phyloP scores from a whole-genome alignment of 2,329 filamentous ascomycete genomes.

The Penicillium sp. region DNA sequence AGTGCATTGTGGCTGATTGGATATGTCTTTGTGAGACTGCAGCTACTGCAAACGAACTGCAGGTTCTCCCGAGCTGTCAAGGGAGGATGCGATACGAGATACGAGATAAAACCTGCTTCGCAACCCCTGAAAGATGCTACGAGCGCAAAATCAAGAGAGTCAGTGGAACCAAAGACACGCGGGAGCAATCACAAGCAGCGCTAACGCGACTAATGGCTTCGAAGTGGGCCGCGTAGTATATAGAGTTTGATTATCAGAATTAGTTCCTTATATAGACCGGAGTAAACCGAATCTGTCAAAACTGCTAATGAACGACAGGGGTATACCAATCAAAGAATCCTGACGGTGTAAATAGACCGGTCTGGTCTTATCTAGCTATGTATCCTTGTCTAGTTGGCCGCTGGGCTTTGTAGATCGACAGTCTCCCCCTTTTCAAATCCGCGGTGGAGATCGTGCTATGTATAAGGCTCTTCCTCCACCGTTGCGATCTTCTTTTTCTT shows the following conservation, averaged over 20 bases:
- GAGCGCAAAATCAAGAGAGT: constrained; percentile 4
- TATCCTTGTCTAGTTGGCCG: constrained; percentile 1
- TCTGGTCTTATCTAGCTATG: constrained; percentile 7
- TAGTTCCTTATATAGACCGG: not conserved
- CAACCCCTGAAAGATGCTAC: constrained; percentile 9
- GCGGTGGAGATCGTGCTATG: not conserved
- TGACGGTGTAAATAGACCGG: constrained; percentile 7
- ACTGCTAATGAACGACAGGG: constrained; percentile 2
- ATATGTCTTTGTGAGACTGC: not conserved
- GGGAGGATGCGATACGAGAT: too few relatives aligned
- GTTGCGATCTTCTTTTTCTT: not conserved
- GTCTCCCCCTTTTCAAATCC: constrained; percentile 7
- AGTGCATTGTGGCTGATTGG: not conserved
- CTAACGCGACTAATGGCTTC: constrained; percentile 3
- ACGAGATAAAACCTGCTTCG: not conserved
- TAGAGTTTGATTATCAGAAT: constrained; percentile 8
- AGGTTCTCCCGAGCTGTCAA: not conserved
- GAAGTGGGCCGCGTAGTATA: constrained; percentile 2
- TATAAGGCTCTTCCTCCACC: constrained; percentile 5
- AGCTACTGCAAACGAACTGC: not conserved
- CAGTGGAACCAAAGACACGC: not conserved
- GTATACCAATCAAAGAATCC: constrained; percentile 7
- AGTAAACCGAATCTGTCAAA: not conserved
- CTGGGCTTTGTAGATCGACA: constrained; percentile 12
- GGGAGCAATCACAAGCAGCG: constrained; percentile 4